Base-by-base conservation (phyloP, 352 stramenopile genomes). In the Phytophthora cryptogea region DNA sequence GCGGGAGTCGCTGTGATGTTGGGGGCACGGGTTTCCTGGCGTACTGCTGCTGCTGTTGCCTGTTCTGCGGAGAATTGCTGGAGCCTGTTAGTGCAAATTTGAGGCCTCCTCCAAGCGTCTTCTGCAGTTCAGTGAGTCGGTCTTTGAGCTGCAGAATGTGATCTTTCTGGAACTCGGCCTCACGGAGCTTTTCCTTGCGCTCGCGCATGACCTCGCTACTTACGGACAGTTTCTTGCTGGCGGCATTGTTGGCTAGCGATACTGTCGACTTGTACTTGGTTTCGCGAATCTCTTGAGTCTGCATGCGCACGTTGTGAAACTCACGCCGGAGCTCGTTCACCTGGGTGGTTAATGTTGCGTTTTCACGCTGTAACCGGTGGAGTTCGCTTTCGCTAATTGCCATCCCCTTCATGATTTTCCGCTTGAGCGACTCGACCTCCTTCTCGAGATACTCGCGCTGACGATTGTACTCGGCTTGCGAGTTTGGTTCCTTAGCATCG, bases 391-490 rank as follows among this genome's bases (percentile, higher is more conserved):
- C 83, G 53, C 83, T 92, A 66, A 92, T 90, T 6, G 78, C 74
- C 78, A 95, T 88, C 5, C 80, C 83, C 52, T 96, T 96, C 59
- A 94, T 83, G 62, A 96, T 90, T 68, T 94, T 96, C 27, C 84
- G 73, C 71, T 97, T 96, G n/a, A 98, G 78, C 13, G 78, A 87
- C 49, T 92, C 76, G 0, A 98, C 80, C 37, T 91, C 92, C 43
- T 93, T 90, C 63, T 97, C 92, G 28, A 98, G 71, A 54, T 96
- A 98, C 51, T 97, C 80, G 16, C 88, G 85, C 62, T 97, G 93
- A n/a, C 90, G 81, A 27, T 92, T 89, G 66, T 95, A 97, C 65
- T 98, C 89, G 11, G 77, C 74, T 57, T 96, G 88, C 0, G 94
- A 95, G 63, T 95, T 94, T n/a, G 86, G 76, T 47, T 97, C 90